Evolutionary conservation across 495 filamentous ascomycete genomes (phyloP), one percentile per base, ranked within the genome.

Genomic region (Rusavskia elegans): DNA sequence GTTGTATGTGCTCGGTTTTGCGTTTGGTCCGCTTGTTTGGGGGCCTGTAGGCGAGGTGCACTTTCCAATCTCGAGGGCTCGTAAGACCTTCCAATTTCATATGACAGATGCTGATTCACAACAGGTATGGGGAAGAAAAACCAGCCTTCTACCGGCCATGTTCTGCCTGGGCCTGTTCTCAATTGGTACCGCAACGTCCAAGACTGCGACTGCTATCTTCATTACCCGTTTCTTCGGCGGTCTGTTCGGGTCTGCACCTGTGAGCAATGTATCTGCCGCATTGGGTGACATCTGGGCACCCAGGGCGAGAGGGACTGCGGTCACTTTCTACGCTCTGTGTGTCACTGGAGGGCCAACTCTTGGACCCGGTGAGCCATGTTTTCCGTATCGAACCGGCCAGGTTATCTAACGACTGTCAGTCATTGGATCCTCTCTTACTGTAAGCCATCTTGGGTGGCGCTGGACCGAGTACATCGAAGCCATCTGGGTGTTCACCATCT

Each of bases 221-320:
- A 49, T 65, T 45, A 64, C 61, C 9, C 59, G 66, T 13, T 66
- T 66, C 45, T 64, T 68, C 36, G 59, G 50, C 16, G 66, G 66
- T 5, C 7, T 67, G 14, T 66, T 68, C 53, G 66, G 64, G 6
- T 63, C 64, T 32, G 59, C 61, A 25, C 64, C 66, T 27, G 58
- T 67, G 13, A 63, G 60, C 48, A 71, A 70, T 51, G 68, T 71
- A 7, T 46, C 48, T 19, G 76, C 70, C 1, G 69, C 70, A 0
- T 55, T 79, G 5, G 74, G 69, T 0, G 76, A 80, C 53, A 70
- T 79, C 21, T 78, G 62, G 51, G 54, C 53, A 27, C 62, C 67
- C 2, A 60, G 60, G 45, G 56, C 53, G 20, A 56, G 68, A 55
- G 68, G 68, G 20, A 63, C 59, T 10, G 67, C 68, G 8, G 57